phyloP scores from a whole-genome alignment of 176 grass and related monocot species.

The Triticum monococcum region DNA sequence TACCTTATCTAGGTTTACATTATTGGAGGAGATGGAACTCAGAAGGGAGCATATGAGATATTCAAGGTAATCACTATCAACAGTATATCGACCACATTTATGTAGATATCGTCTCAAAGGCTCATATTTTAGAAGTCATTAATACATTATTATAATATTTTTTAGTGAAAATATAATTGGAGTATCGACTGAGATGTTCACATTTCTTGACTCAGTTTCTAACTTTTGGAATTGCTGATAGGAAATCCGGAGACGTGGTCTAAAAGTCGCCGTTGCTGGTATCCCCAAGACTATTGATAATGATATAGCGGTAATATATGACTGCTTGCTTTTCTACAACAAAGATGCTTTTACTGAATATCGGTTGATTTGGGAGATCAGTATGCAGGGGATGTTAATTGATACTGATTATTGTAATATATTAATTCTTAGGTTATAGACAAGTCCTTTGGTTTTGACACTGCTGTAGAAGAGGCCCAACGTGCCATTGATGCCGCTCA shows the following conservation, averaged over 20 bases:
- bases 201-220: neutral
- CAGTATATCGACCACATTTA: neutral
- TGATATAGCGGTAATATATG: constrained; percentile 85
- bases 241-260: constrained; percentile 79
- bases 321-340: neutral
- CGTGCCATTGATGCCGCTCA: constrained; percentile 89
- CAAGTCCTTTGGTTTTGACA: constrained; percentile 98
- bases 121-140: neutral
- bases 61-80: constrained; percentile 65
- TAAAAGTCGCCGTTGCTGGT: constrained; percentile 78
- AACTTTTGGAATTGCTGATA: constrained; percentile 33
- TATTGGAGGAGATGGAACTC: constrained; percentile 95
- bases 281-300: constrained; percentile 98
- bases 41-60: constrained; percentile 88
- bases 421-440: constrained; percentile 68
- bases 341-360: neutral
- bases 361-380: neutral
- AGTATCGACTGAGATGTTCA: neutral
- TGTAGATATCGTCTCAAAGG: neutral
- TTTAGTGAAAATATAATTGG: neutral
- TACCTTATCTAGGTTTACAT: constrained; percentile 69
- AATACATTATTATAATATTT: neutral
- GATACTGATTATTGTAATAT: constrained; percentile 15
- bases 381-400: neutral
- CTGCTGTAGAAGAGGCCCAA: constrained; percentile 92